Evolutionary conservation across 2,329 filamentous ascomycete species (phyloP).

Genomic region (Aureobasidium sp.): DNA sequence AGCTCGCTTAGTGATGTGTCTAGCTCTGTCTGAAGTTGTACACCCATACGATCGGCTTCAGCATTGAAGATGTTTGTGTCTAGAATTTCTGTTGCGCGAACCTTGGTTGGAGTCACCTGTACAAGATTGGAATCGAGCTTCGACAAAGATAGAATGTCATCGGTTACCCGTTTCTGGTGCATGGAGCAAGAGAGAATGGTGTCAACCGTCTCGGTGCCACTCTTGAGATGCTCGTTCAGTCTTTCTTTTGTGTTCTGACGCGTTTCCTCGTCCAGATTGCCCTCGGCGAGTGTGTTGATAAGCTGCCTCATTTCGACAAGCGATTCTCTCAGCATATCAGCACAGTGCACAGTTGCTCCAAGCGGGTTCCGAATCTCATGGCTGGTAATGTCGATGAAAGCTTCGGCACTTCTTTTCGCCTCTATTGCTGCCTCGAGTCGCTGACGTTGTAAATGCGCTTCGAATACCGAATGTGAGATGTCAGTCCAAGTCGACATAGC

Average conservation of each 20-base stretch:
- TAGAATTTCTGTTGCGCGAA: slow-evolving; percentile 26
- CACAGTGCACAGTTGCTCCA: slow-evolving; percentile 14
- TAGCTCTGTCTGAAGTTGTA: slow-evolving; percentile 39
- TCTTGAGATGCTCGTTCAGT: neutral
- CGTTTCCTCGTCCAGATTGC: no score
- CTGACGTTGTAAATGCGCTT: neutral
- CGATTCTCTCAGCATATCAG: slow-evolving; percentile 10
- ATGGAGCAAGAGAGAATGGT: slow-evolving; percentile 39
- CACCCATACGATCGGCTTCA: slow-evolving; percentile 29
- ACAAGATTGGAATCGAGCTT: slow-evolving; percentile 27
- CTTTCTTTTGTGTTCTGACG: neutral
- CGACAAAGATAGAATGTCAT: slow-evolving; percentile 39
- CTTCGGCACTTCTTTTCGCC: slow-evolving; percentile 12
- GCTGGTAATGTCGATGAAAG: slow-evolving; percentile 26
- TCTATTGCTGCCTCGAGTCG: slow-evolving; percentile 21
- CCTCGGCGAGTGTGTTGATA: slow-evolving; percentile 13
- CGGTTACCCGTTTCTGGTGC: slow-evolving; percentile 37
- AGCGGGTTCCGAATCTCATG: slow-evolving; percentile 23
- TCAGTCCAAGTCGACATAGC: neutral
- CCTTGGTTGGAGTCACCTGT: slow-evolving; percentile 34
- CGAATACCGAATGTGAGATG: neutral
- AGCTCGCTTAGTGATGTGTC: slow-evolving; percentile 26
- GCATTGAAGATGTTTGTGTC: slow-evolving; percentile 25
- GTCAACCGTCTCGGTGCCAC: slow-evolving; percentile 22
- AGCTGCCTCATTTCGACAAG: slow-evolving; percentile 13